Evolutionary conservation across 1,284 basidiomycete species (phyloP), one percentile per base, ranked within the genome.

Genomic region (Apiotrichum laibachii): DNA sequence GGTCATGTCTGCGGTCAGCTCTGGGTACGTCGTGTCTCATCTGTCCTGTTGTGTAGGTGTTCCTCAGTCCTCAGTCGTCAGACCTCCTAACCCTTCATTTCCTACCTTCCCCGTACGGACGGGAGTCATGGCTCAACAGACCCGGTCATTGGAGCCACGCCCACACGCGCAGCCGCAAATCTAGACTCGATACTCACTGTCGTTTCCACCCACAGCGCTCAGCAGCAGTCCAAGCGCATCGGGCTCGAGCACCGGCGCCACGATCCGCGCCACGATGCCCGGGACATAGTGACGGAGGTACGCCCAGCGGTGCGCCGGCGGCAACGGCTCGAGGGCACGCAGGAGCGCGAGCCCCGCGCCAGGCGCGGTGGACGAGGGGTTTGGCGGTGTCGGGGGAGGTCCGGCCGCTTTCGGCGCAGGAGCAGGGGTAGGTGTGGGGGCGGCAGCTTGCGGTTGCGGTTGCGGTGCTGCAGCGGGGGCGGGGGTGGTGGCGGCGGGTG

Each of bases 271-370:
- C 10, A 73, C 50, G 37, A 63, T 60, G 13, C 4, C 43, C 5
- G 73, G 56, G 7, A 68, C 61, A 42, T 72, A 72, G 48, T 67
- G 56, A 10, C 57, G 47, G 18, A 63, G 58, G 50, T 51, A 60
- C 44, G 66, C 16, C 57, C 53, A 19, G 47, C 53, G 43, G 50
- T 43, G 16, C 51, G 53, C 9, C 37, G 56, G 19, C 40, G 54
- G 2, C 52, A 50, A 33, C 19, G 50, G 16, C 13, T 42, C 33
- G 3, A 74, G 56, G 5, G 67, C 55, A 19, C 68, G 65, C 0
- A 76, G 57, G 51, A 76, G 67, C 19, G 64, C 49, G 8, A 76
- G 64, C 22, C 71, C 72, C 1, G 72, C 50, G 10, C 73, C 72
- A 11, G 70, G 65, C 7, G 66, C 56, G 0, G 64, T 67, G 0